phyloP scores from a whole-genome alignment of 108 stramenopile species.

The Tribonema minus region DNA sequence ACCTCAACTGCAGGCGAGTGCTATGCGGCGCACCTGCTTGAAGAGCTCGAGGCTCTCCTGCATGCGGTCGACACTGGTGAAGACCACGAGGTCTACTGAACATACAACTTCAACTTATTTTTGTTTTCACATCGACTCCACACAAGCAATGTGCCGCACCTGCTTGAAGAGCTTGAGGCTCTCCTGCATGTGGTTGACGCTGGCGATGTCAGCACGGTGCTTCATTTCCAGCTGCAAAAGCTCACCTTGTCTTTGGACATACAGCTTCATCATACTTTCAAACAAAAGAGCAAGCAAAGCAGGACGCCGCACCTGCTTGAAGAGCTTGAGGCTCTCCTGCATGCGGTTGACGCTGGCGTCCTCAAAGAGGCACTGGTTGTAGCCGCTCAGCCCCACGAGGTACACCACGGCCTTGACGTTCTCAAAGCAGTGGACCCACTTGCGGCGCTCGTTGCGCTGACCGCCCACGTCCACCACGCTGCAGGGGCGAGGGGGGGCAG shows the following conservation, averaged over 20 bases:
- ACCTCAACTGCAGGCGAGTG: too few species aligned
- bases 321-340: slow-evolving; percentile 46
- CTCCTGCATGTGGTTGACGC: slow-evolving; percentile 42
- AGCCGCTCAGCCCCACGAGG: slow-evolving; percentile 44
- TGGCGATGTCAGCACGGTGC: neutral
- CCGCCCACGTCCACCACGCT: slow-evolving; percentile 59
- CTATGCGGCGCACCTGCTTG: slow-evolving; percentile 47
- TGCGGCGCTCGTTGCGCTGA: slow-evolving; percentile 58
- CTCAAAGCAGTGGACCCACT: slow-evolving; percentile 64
- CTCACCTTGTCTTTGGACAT: neutral
- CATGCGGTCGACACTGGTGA: slow-evolving; percentile 49
- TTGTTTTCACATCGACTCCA: neutral
- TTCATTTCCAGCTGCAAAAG: neutral
- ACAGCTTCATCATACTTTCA: neutral
- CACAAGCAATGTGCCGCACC: neutral
- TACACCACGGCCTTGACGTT: slow-evolving; percentile 51
- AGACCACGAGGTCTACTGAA: too few species aligned
- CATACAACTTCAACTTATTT: too few species aligned
- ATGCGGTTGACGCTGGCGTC: slow-evolving; percentile 46
- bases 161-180: slow-evolving; percentile 53
- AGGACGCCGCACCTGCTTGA: slow-evolving; percentile 38
- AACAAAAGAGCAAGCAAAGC: neutral
- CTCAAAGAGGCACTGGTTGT: slow-evolving; percentile 54
- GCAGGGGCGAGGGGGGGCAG: slow-evolving; percentile 22
- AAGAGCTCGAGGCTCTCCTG: slow-evolving; percentile 45